Evolutionary conservation across 768 basidiomycete species (phyloP).

Genomic region (Auricularia sp.): DNA sequence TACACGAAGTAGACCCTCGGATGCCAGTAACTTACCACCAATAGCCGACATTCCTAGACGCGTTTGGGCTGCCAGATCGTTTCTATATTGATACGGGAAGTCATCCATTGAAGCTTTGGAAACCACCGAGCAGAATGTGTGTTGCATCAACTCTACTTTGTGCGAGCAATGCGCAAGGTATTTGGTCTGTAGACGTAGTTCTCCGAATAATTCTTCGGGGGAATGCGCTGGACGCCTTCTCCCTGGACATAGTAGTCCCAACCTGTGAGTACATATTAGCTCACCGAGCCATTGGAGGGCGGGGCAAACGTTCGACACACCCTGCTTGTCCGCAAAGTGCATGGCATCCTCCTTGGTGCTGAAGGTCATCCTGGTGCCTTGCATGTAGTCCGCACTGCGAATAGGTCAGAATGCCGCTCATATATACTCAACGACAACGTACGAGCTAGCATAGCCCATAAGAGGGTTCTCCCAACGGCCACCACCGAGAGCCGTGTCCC

Average conservation of each 20-base stretch:
- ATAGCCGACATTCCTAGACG: no score
- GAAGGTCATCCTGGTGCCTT: constrained; percentile 78
- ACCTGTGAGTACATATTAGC: constrained; percentile 33
- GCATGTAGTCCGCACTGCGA: constrained; percentile 86
- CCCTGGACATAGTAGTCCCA: constrained; percentile 88
- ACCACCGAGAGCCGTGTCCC: constrained; percentile 78
- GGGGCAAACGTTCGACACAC: constrained; percentile 26
- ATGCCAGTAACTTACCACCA: no score
- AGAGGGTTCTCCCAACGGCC: constrained; percentile 97
- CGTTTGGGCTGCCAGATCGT: no score
- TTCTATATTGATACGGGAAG: no score
- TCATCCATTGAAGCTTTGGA: no score
- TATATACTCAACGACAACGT: constrained; percentile 22
- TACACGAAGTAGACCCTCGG: no score
- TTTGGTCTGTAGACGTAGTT: constrained; percentile 79
- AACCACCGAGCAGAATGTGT: neutral
- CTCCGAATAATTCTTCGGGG: constrained; percentile 83
- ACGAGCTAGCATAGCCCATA: constrained; percentile 97
- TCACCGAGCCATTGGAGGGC: neutral
- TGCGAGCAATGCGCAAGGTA: constrained; percentile 74
- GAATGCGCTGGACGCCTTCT: constrained; percentile 52
- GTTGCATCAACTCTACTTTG: constrained; percentile 55
- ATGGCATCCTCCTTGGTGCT: constrained; percentile 81
- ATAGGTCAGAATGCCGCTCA: neutral
- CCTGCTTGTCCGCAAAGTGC: constrained; percentile 96